Percentiles rank a stretch among this genome's conserved stretches.
Evolutionary conservation across 2,329 filamentous ascomycete genomes (phyloP).

Genomic region (Ophiostoma perfectum): DNA sequence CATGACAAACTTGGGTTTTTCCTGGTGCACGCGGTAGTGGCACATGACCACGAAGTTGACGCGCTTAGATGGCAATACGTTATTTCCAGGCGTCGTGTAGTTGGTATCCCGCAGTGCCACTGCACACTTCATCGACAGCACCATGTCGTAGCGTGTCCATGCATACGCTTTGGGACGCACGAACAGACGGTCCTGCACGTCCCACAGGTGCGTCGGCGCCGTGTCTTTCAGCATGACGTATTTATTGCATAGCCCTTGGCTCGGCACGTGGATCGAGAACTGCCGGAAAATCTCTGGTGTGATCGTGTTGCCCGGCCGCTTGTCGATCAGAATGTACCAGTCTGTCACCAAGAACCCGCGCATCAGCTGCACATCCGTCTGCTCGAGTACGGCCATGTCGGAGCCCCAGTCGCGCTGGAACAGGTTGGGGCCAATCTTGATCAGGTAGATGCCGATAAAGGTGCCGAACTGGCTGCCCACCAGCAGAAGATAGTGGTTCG

Average conservation of each 20-base stretch:
- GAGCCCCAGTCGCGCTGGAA: slow-evolving; percentile 22
- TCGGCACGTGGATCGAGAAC: slow-evolving; percentile 16
- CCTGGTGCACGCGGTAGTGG: background rate
- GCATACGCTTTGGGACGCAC: slow-evolving; percentile 20
- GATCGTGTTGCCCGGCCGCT: background rate
- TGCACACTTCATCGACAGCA: slow-evolving; percentile 17
- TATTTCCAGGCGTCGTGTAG: too few relatives aligned
- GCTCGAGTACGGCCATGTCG: slow-evolving; percentile 6
- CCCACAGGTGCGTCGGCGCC: slow-evolving; percentile 21
- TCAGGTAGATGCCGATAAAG: slow-evolving; percentile 19
- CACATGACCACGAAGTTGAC: slow-evolving; percentile 15
- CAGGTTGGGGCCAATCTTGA: slow-evolving; percentile 23
- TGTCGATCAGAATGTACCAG: slow-evolving; percentile 21
- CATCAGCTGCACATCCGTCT: background rate
- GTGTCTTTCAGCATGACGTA: slow-evolving; percentile 16
- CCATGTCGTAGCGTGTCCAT: slow-evolving; percentile 23
- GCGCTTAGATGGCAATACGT: background rate
- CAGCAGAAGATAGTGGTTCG: slow-evolving; percentile 19
- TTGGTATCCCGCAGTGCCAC: slow-evolving; percentile 2
- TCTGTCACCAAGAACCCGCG: slow-evolving; percentile 6
- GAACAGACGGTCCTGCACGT: slow-evolving; percentile 22
- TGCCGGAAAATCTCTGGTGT: slow-evolving; percentile 13
- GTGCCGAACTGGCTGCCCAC: slow-evolving; percentile 16
- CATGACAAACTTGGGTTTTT: background rate
- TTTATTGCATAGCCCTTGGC: background rate